Base-by-base conservation (phyloP, 2,329 filamentous ascomycete genomes). In the Aspergillus tamarii region DNA sequence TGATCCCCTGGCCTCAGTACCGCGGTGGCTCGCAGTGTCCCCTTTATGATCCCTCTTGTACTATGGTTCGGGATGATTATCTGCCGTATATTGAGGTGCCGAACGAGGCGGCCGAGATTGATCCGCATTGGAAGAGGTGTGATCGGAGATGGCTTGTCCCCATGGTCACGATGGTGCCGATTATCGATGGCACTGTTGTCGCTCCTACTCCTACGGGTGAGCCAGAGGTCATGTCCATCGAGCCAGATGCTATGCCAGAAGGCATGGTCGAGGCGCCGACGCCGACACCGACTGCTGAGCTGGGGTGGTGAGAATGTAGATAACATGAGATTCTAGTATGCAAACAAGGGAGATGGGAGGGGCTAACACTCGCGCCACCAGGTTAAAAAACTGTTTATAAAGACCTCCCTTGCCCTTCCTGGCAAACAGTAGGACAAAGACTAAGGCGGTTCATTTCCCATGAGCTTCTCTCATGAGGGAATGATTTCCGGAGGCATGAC, bases 401-500 rank as follows among this genome's bases (percentile, higher is more conserved):
- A n/a, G n/a, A n/a, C n/a, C n/a, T n/a, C n/a, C n/a, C n/a, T n/a
- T n/a, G n/a, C n/a, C n/a, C n/a, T n/a, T n/a, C n/a, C n/a, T n/a
- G n/a, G n/a, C n/a, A n/a, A n/a, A n/a, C n/a, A n/a, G n/a, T n/a
- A n/a, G n/a, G n/a, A n/a, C n/a, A n/a, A n/a, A n/a, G n/a, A n/a
- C n/a, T n/a, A n/a, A n/a, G n/a, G n/a, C n/a, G n/a, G n/a, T n/a
- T n/a, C n/a, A n/a, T n/a, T n/a, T n/a, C n/a, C n/a, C n/a, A n/a
- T n/a, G n/a, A n/a, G n/a, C n/a, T n/a, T n/a, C n/a, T n/a, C n/a
- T n/a, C n/a, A n/a, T n/a, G n/a, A n/a, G n/a, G n/a, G n/a, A n/a
- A n/a, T n/a, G n/a, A 99, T 81, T 99, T 99, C 80, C 87, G 85
- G 76, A 90, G 91, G 76, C 95, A 99, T 77, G 94, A 98, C 73